phyloP scores from a whole-genome alignment of 2,329 filamentous ascomycete species.

The Cytospora chrysosperma region DNA sequence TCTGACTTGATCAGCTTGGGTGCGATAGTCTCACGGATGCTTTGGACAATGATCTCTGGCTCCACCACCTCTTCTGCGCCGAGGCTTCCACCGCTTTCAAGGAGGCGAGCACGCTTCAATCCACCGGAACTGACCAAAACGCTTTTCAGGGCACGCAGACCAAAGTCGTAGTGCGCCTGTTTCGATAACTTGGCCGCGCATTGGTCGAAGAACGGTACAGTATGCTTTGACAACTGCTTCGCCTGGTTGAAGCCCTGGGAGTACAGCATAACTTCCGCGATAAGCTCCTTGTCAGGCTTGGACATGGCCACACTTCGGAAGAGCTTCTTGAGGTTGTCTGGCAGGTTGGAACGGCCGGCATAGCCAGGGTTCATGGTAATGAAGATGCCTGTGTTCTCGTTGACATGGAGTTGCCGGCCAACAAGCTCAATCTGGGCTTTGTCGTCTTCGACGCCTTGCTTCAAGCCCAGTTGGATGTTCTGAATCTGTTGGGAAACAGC shows the following conservation, averaged over 20 bases:
- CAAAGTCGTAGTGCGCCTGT: slow-evolving; percentile 98
- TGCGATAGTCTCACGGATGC: slow-evolving; percentile 95
- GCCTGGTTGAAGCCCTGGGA: slow-evolving; percentile 98
- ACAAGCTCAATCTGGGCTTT: slow-evolving; percentile 92
- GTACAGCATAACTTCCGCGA: slow-evolving; percentile 99
- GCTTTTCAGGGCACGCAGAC: slow-evolving; percentile 95
- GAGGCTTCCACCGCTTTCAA: slow-evolving; percentile 52
- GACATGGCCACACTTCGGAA: slow-evolving; percentile 99
- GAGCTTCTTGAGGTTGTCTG: slow-evolving; percentile 98
- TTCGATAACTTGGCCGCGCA: slow-evolving; percentile 82
- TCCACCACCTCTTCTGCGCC: slow-evolving; percentile 75
- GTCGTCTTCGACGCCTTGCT: slow-evolving; percentile 76
- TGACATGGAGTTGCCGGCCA: slow-evolving; percentile 84
- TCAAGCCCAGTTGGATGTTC: slow-evolving; percentile 95
- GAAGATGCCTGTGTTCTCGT: slow-evolving; percentile 94
- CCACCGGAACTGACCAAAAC: slow-evolving; percentile 97
- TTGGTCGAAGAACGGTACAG: slow-evolving; percentile 96
- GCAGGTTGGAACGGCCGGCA: slow-evolving; percentile 93
- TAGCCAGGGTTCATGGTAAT: slow-evolving; percentile 99
- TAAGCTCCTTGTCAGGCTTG: slow-evolving; percentile 98
- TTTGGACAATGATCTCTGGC: slow-evolving; percentile 97
- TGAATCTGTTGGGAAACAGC: slow-evolving; percentile 99
- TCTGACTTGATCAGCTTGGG: slow-evolving; percentile 94
- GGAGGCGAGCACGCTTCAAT: slow-evolving; percentile 81
- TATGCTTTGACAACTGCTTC: slow-evolving; percentile 89